A percentile compares a stretch with the other conserved stretches of the same genome.
Conservation (phyloP, 208 protist genomes). For the Endotrypanum monterogeii region DNA sequence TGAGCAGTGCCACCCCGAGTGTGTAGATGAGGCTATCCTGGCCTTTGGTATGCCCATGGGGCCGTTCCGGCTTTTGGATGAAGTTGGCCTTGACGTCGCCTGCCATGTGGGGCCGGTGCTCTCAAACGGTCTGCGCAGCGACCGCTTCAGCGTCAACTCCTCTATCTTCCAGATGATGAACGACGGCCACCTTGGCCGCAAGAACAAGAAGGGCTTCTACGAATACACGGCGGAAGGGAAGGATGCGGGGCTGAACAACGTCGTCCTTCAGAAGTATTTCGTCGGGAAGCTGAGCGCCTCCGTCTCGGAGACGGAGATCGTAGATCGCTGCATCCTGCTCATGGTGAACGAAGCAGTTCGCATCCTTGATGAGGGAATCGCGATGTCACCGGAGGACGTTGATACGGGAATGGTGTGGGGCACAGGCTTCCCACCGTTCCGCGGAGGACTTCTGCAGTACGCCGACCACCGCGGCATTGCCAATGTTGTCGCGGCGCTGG, state of each 20-base stretch:
- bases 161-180: constrained; percentile 59
- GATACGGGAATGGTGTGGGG: constrained; percentile 90
- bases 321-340: constrained; percentile 80
- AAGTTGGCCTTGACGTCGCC: constrained; percentile 92
- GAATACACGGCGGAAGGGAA: constrained; percentile 76
- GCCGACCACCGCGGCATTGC: constrained; percentile 69
- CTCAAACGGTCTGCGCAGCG: constrained; percentile 53
- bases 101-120: constrained; percentile 77
- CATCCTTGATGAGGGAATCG: constrained; percentile 77
- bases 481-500: constrained; percentile 56
- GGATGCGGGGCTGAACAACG: constrained; percentile 55
- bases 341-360: constrained; percentile 87
- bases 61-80: constrained; percentile 89
- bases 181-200: constrained; percentile 80
- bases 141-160: constrained; percentile 61
- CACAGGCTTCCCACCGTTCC: constrained; percentile 83
- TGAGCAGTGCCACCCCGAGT: constrained; percentile 54
- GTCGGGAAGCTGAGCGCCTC: constrained; percentile 29
- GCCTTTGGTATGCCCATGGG: constrained; percentile 94
- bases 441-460: constrained; percentile 81
- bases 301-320: constrained; percentile 58
- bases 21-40: constrained; percentile 78
- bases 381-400: constrained; percentile 65
- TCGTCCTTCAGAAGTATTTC: constrained; percentile 36
- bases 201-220: constrained; percentile 91